Conservation (phyloP, 495 filamentous ascomycete species). For the Neurospora tetrasperma region DNA sequence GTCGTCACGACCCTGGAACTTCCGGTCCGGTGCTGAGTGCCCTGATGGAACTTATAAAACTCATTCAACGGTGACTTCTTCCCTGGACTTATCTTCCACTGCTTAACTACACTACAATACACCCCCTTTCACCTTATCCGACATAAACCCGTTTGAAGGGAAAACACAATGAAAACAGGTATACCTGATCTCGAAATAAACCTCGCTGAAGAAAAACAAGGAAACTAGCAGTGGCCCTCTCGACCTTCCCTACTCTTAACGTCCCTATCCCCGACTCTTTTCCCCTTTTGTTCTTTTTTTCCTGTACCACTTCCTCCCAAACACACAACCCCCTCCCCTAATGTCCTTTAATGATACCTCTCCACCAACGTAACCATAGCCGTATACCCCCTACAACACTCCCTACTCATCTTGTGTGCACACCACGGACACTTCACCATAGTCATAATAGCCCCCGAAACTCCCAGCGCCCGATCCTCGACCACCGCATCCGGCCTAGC, state of each 20-base stretch:
- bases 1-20: too few species aligned
- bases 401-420: conserved; percentile 58
- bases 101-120: neutral
- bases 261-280: too few species aligned
- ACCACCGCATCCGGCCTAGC: conserved; percentile 50
- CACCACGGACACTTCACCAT: conserved; percentile 71
- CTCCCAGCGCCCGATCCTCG: conserved; percentile 35
- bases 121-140: neutral
- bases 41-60: too few species aligned
- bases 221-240: too few species aligned
- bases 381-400: conserved; percentile 65
- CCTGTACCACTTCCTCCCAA: too few species aligned
- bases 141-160: neutral
- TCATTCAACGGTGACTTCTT: too few species aligned
- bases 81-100: too few species aligned
- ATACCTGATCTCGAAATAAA: neutral
- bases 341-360: conserved; percentile 35
- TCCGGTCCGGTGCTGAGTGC: too few species aligned
- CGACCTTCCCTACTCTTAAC: too few species aligned
- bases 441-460: conserved; percentile 43
- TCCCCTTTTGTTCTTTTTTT: too few species aligned
- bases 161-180: neutral
- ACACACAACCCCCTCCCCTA: too few species aligned
- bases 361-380: conserved; percentile 60
- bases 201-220: too few species aligned